Base-by-base conservation (phyloP, 345 rosid genomes). In the Sisymbrium altissimum region DNA sequence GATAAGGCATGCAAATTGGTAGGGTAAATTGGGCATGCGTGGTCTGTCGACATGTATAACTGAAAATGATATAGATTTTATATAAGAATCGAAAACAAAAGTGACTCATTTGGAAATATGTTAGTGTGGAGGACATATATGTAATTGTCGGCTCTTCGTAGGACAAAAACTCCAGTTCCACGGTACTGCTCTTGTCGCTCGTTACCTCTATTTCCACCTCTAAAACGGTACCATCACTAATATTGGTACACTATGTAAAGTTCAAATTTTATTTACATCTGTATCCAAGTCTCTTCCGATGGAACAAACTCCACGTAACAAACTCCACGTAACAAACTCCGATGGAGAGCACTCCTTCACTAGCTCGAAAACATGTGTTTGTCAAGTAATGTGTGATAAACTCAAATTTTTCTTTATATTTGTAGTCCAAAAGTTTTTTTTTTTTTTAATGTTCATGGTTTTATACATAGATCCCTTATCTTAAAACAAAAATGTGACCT, bases 11-110 rank as follows among this genome's bases (percentile, higher is more conserved):
- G 76, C 62, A 72, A 41, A 53, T 49, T 33, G 70, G 76, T 72
- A n/a, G 76, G 76, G 63, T 41, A 63, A 52, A 63, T 13, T 62
- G 63, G 68, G 76, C 69, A 72, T 72, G 76, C 69, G 27, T 72
- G 62, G 54, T 72, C 43, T 40, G 69, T 71, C 60, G 18, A 41
- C 36, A 48, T 23, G 3, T 23, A 23, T 23, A 27, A 13, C 0
- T 54, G 52, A 39, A 4, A 67, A 33, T 53, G 52, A 68, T 8
- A 68, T 19, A 48, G 13, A 27, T 27, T 19, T 32, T 56, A 10
- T 29, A 62, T 39, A 29, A 40, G 13, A 72, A 72, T 29, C 35
- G 10, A 40, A 53, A 29, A 62, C 53, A 71, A 43, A 62, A 52
- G 41, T 18, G 69, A 50, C 62, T 62, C 44, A 62, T 63, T 63